Percentiles rank a stretch among this genome's conserved stretches.
Conservation (phyloP, 2,329 filamentous ascomycete genomes). For the Xylaria arbuscula region DNA sequence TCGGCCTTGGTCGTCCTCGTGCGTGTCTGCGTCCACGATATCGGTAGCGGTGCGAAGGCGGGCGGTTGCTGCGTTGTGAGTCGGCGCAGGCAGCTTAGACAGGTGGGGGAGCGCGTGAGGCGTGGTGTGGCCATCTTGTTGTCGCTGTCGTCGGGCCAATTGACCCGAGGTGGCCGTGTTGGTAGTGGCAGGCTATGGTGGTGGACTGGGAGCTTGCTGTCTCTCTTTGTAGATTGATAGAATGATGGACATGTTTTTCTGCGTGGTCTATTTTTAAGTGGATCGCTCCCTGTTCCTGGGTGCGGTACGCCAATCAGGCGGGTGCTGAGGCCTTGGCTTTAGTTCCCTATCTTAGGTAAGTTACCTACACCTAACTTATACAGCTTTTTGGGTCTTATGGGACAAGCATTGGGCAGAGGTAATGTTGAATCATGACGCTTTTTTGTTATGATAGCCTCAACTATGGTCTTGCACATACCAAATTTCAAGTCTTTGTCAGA, state of each 20-base stretch:
- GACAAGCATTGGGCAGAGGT: background rate
- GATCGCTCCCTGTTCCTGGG: constrained; percentile 12
- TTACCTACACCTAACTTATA: no score
- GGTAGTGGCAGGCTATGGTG: constrained; percentile 1
- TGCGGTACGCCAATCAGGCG: constrained; percentile 18
- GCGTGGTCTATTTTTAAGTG: constrained; percentile 39
- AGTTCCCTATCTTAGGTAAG: background rate
- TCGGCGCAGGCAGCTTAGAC: constrained; percentile 50
- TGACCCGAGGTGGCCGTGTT: constrained; percentile 7
- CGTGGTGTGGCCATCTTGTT: constrained; percentile 41
- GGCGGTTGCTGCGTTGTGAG: constrained; percentile 40
- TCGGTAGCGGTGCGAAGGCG: constrained; percentile 41
- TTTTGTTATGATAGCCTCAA: no score
- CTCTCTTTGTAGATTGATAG: background rate
- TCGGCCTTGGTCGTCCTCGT: constrained; percentile 53
- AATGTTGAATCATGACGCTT: no score
- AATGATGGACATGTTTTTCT: constrained; percentile 32
- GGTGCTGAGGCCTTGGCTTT: constrained; percentile 3
- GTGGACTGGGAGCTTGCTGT: constrained; percentile 16
- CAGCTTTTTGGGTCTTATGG: background rate
- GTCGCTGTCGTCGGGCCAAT: constrained; percentile 29
- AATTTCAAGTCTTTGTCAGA: no score
- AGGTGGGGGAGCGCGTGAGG: constrained; percentile 47
- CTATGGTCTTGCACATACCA: no score
- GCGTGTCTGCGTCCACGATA: constrained; percentile 51